Conservation (phyloP, 805 yeast species). For the Torulaspora maleeae region DNA sequence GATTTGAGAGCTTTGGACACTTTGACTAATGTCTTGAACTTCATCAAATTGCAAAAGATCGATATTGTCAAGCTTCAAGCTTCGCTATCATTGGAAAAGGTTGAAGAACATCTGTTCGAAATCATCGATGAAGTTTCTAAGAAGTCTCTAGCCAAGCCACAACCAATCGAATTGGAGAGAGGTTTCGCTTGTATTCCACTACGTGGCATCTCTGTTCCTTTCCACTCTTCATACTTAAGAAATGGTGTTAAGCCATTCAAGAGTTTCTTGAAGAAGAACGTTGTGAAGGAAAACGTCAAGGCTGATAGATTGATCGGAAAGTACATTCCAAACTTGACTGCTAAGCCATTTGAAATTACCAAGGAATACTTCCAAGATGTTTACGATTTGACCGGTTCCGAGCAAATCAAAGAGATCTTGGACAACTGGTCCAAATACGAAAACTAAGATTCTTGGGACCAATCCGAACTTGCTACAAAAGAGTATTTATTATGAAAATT, state of each 20-base stretch:
- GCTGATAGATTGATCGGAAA: slow-evolving; percentile 89
- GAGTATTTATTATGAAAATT: slow-evolving; percentile 2
- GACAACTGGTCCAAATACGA: slow-evolving; percentile 94
- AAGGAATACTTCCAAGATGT: slow-evolving; percentile 97
- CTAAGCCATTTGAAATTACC: slow-evolving; percentile 91
- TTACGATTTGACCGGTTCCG: slow-evolving; percentile 84
- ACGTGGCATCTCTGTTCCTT: slow-evolving; percentile 98
- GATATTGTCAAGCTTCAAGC: slow-evolving; percentile 85
- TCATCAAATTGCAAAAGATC: slow-evolving; percentile 89
- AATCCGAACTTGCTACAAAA: slow-evolving; percentile 4
- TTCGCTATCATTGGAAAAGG: slow-evolving; percentile 78
- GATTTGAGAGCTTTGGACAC: slow-evolving; percentile 94
- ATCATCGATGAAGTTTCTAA: slow-evolving; percentile 81
- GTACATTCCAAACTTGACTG: slow-evolving; percentile 98
- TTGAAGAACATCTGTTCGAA: slow-evolving; percentile 80
- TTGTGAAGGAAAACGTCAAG: slow-evolving; percentile 90
- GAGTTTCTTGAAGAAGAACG: slow-evolving; percentile 93
- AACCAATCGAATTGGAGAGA: slow-evolving; percentile 94
- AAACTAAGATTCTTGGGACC: slow-evolving; percentile 10
- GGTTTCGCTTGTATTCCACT: slow-evolving; percentile 98
- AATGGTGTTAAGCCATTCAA: slow-evolving; percentile 99
- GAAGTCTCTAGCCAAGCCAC: slow-evolving; percentile 81
- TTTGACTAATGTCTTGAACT: slow-evolving; percentile 86
- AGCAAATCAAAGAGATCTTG: slow-evolving; percentile 80
- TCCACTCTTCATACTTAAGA: slow-evolving; percentile 98